Evolutionary conservation across 805 yeast species (phyloP), one percentile per base, ranked within the genome.

Genomic region (Tetrapisispora nanseiensis): DNA sequence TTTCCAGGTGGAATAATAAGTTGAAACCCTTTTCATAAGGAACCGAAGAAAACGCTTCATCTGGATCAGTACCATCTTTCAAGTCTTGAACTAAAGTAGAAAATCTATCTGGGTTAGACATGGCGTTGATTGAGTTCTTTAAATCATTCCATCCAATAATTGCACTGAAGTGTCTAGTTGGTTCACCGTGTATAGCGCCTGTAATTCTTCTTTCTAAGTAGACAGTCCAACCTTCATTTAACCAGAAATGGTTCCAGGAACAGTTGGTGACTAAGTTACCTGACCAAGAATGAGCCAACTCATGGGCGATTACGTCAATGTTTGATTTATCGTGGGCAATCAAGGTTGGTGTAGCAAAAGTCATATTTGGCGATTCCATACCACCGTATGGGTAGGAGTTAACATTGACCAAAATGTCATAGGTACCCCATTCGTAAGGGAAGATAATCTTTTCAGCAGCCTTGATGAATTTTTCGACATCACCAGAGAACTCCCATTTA

Each of bases 161-260:
- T 30, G 87, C 86, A 47, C 80, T 72, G 58, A 87, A 84, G 52
- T 86, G 90, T 57, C 95, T 75, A 33, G 75, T 70, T 26, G 76
- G 63, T 52, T 84, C 90, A 20, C 92, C 95, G 55, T 85, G 86
- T n/a, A 86, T 60, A 13, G 70, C 74, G 15, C 84, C 95, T 23
- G 78, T 67, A 45, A 87, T 86, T 54, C 95, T 70, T 59, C 96
- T 75, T 63, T 87, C 96, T 29, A 87, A 63, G 60, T 87, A 87
- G 31, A 87, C 95, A 6, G 95, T 86, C 95, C 95, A 87, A 29
- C 96, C 96, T 67, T 87, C 96, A 60, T 87, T 87, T 51, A 87
- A 73, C 92, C 95, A 87, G 62, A 87, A 86, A 65, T 86, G 95
- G 57, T 85, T 89, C 92, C 95, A 87, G 0, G 92, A 82, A 54